Evolutionary conservation across 306 rosid species (phyloP), one percentile per base, ranked within the genome.

Genomic region (Luffa acutangula): DNA sequence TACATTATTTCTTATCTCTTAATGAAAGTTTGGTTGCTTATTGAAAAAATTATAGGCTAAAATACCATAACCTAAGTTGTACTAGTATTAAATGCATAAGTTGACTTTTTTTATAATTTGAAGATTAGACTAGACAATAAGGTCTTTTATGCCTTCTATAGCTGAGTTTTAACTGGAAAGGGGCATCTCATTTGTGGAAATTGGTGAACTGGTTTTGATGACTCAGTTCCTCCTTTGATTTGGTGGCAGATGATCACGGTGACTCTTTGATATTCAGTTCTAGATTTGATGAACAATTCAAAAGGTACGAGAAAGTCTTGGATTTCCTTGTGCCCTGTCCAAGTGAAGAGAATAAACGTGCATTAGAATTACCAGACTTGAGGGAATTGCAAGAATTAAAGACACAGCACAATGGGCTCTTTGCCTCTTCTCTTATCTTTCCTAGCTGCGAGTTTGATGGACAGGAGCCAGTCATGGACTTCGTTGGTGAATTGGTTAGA

Each of bases 211-310:
- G 12, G 41, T 45, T 45, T 71, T 39, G 12, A 51, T 78, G 58
- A 34, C 42, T 58, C 81, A 42, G 31, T 42, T 42, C 33, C 75
- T 25, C 15, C 52, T 17, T 25, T 72, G 53, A 65, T 84, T 76
- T 82, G 81, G 72, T 82, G 82, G 76, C 91, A 92, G 98, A 82
- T 75, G 71, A 82, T 70, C 78, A 60, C 53, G 84, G 85, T 36
- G 78, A 83, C 54, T 87, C 93, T 17, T 73, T 92, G 78, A 86
- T 79, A 57, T 87, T 94, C 75, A 82, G 95, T 80, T 91, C 83
- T 79, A 88, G 88, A 66, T 88, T 88, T 77, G 92, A 85, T 45
- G 93, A 92, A 80, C 89, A 89, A 71, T 89, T 89, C 81, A 75
- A 81, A 37, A 89, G 81, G 85, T 93, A 69, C 33, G 89, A 91